Evolutionary conservation across 768 basidiomycete species (phyloP).

Genomic region (Lyophyllum decastes): DNA sequence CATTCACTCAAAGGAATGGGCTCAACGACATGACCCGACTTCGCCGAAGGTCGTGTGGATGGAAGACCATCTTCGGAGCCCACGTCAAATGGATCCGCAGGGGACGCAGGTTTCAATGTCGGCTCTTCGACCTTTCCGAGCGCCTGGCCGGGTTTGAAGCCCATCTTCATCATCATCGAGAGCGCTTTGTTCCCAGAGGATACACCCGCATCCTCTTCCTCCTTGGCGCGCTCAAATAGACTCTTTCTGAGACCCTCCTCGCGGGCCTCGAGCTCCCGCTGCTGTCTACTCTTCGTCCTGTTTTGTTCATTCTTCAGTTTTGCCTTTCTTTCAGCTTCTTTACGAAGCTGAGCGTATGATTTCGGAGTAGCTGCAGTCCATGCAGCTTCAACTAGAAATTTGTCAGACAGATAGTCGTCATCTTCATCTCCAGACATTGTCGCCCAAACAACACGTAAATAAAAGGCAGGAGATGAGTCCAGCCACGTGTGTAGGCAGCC

Average conservation of each 20-base stretch:
- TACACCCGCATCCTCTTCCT: slow-evolving; percentile 56
- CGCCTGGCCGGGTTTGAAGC: slow-evolving; percentile 83
- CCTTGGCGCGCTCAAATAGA: slow-evolving; percentile 76
- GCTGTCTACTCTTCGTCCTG: slow-evolving; percentile 59
- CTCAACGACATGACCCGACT: slow-evolving; percentile 49
- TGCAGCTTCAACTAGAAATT: slow-evolving; percentile 60
- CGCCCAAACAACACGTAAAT: slow-evolving; percentile 21
- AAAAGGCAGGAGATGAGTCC: neutral
- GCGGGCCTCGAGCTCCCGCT: slow-evolving; percentile 73
- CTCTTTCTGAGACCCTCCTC: slow-evolving; percentile 80
- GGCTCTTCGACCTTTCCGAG: slow-evolving; percentile 51
- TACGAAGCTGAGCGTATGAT: slow-evolving; percentile 73
- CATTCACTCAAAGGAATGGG: slow-evolving; percentile 81
- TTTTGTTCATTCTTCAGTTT: slow-evolving; percentile 70
- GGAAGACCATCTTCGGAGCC: slow-evolving; percentile 1
- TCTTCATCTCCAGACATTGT: slow-evolving; percentile 68
- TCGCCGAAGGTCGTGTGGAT: neutral
- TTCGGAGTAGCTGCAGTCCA: slow-evolving; percentile 41
- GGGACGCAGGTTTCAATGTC: neutral
- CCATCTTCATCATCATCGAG: slow-evolving; percentile 94
- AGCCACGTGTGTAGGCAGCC: neutral
- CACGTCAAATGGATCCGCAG: neutral
- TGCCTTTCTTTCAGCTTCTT: slow-evolving; percentile 59
- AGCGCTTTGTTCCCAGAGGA: slow-evolving; percentile 72
- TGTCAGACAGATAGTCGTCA: slow-evolving; percentile 89